Evolutionary conservation across 805 yeast species (phyloP).

Genomic region (Metschnikowia baotianmanensis): DNA sequence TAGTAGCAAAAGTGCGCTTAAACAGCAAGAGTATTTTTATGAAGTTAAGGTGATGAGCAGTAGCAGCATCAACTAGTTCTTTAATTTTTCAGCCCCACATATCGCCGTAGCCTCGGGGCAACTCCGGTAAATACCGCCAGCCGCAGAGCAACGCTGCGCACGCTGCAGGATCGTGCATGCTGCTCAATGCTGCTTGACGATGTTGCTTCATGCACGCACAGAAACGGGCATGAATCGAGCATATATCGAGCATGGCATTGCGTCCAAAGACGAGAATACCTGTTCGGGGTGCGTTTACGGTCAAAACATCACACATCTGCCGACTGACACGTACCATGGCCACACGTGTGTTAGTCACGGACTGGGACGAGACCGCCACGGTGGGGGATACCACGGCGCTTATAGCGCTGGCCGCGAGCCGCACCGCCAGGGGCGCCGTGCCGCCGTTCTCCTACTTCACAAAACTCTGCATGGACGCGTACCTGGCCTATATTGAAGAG

Average conservation of each 20-base stretch:
- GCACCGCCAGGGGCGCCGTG: slow-evolving; percentile 12
- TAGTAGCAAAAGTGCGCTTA: too few species aligned
- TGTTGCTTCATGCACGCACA: slow-evolving; percentile 8
- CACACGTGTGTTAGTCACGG: slow-evolving; percentile 39
- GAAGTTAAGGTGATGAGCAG: too few species aligned
- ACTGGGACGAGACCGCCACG: slow-evolving; percentile 71
- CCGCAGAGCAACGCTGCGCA: too few species aligned
- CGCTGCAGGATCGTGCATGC: slow-evolving; percentile 1
- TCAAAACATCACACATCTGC: not conserved
- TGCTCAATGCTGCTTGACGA: slow-evolving; percentile 4
- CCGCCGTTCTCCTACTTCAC: slow-evolving; percentile 45
- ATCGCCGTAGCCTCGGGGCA: not conserved
- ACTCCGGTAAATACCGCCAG: too few species aligned
- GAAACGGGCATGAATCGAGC: too few species aligned
- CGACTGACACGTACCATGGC: slow-evolving; percentile 1
- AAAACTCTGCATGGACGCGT: slow-evolving; percentile 40
- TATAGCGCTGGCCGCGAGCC: slow-evolving; percentile 46
- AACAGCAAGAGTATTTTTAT: too few species aligned
- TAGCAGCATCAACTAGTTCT: too few species aligned
- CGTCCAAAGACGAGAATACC: slow-evolving; percentile 3
- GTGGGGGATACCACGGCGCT: slow-evolving; percentile 50
- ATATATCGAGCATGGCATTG: slow-evolving; percentile 3
- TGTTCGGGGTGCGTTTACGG: not conserved
- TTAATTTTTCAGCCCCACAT: slow-evolving; percentile 1
- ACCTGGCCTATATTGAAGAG: slow-evolving; percentile 24